phyloP scores from a whole-genome alignment of 345 rosid genomes.

The Dimocarpus longan region DNA sequence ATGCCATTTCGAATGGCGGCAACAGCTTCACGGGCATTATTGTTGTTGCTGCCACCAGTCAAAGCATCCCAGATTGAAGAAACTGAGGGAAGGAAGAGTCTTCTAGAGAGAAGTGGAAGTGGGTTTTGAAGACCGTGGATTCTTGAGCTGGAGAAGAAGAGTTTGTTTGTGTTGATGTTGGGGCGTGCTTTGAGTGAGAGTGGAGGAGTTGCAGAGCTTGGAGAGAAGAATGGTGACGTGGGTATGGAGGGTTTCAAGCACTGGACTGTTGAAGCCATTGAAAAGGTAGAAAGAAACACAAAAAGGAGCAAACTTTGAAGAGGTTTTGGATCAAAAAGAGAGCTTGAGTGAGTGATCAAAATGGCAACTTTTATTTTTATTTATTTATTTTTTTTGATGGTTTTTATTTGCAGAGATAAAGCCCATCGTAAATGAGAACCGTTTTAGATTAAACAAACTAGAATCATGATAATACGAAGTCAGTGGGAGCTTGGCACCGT shows the following conservation, averaged over 20 bases:
- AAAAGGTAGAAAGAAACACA: not conserved
- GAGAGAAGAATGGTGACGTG: conserved; percentile 12
- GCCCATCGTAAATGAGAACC: no score
- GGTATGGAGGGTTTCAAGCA: conserved; percentile 31
- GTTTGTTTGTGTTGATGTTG: not conserved
- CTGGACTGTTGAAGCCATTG: conserved; percentile 45
- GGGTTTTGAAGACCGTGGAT: conserved; percentile 34
- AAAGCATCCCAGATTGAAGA: conserved; percentile 85
- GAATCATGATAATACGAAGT: no score
- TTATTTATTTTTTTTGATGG: no score
- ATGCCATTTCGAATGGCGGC: conserved; percentile 70
- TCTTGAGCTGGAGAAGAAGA: conserved; percentile 25
- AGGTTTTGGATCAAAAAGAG: no score
- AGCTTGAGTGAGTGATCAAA: not conserved
- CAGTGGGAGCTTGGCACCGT: no score
- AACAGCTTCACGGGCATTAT: conserved; percentile 63
- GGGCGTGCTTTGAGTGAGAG: conserved; percentile 28
- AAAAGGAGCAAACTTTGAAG: not conserved
- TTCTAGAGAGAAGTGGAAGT: conserved; percentile 49
- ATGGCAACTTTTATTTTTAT: no score
- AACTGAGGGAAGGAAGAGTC: conserved; percentile 72
- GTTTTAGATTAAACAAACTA: no score
- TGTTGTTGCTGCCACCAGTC: conserved; percentile 59
- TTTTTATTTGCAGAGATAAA: no score
- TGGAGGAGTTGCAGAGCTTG: conserved; percentile 11